Percentiles rank a stretch among this genome's conserved stretches.
Evolutionary conservation across 371 early-diverging fungal genomes (phyloP).

Genomic region (Dichotomocladium elegans): DNA sequence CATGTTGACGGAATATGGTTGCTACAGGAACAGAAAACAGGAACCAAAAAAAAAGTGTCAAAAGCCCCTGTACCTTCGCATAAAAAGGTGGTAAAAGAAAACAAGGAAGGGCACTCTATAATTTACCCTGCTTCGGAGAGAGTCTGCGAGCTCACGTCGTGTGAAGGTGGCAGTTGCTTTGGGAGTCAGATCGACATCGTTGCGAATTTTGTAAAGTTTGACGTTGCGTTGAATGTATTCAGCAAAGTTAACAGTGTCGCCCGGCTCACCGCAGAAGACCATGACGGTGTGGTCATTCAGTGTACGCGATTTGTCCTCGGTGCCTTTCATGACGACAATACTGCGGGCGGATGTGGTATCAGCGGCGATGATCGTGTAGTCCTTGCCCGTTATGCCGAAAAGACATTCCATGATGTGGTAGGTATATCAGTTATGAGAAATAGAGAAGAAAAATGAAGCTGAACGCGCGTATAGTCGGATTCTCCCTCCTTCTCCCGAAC

Average conservation of each 20-base stretch:
- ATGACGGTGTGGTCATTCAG: slow-evolving; percentile 81
- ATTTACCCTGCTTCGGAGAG: slow-evolving; percentile 82
- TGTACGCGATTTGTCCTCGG: slow-evolving; percentile 84
- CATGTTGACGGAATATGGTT: slow-evolving; percentile 88
- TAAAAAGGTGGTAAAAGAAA: too few relatives aligned
- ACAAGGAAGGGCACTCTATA: too few relatives aligned
- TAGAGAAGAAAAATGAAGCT: too few relatives aligned
- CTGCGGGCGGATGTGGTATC: slow-evolving; percentile 81
- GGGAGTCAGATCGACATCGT: slow-evolving; percentile 79
- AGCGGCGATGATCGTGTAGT: slow-evolving; percentile 85
- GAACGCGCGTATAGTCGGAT: too few relatives aligned
- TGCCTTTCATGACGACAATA: slow-evolving; percentile 90
- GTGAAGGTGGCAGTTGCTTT: slow-evolving; percentile 84
- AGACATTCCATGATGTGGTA: slow-evolving; percentile 76
- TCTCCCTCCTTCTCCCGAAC: too few relatives aligned
- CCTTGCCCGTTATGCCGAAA: slow-evolving; percentile 93
- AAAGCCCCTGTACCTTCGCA: too few relatives aligned
- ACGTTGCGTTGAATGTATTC: slow-evolving; percentile 95
- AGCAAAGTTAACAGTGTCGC: slow-evolving; percentile 92
- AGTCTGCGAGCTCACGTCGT: slow-evolving; percentile 82
- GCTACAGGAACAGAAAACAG: slow-evolving; percentile 32
- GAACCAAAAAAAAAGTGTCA: not conserved
- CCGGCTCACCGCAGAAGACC: slow-evolving; percentile 90
- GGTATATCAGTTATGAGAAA: too few relatives aligned
- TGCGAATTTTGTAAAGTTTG: slow-evolving; percentile 84